These are phyloP conservation scores for Nicotiana sylvestris DNA, from an alignment of 257 asterid genomes.

Conservation along the genomic window DNA sequence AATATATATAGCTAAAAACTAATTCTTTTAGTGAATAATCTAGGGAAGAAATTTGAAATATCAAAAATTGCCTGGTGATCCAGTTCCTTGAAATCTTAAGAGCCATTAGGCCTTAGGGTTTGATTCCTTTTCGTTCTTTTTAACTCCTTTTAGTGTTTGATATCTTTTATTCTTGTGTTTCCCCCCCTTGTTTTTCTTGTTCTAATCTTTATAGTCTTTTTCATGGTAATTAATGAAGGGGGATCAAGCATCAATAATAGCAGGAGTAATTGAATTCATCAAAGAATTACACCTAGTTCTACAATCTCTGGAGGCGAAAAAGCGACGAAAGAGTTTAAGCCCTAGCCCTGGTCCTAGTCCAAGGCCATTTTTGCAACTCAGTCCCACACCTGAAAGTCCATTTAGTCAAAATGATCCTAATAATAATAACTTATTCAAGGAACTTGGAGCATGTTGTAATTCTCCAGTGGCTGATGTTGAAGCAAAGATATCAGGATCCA, in stretches of 20 bases:
- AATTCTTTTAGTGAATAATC: background rate
- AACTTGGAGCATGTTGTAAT: conserved; percentile 83
- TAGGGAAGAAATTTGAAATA: background rate
- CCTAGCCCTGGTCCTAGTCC: conserved; percentile 66
- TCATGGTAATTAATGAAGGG: conserved; percentile 37
- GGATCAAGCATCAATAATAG: conserved; percentile 94
- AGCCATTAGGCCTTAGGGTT: background rate
- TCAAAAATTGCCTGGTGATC: background rate
- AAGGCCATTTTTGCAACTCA: conserved; percentile 34
- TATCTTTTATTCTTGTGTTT: background rate
- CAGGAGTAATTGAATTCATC: conserved; percentile 90
- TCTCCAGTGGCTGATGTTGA: conserved; percentile 82
- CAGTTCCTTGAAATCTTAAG: background rate
- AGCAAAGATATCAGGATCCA: conserved; percentile 74
- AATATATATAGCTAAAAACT: background rate
- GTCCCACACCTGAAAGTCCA: conserved; percentile 43
- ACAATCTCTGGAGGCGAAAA: conserved; percentile 75
- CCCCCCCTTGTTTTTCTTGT: background rate
- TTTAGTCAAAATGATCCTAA: background rate
- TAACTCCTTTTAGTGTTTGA: background rate
- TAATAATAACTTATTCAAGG: conserved; percentile 39
- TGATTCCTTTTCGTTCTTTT: background rate
- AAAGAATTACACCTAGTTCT: conserved; percentile 84
- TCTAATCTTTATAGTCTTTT: background rate
- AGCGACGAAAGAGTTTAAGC: conserved; percentile 58